Percentiles rank a stretch among this genome's conserved stretches.
These are phyloP conservation scores for Lachnellula hyalina DNA, from an alignment of 2,329 filamentous ascomycete genomes.

Conservation along the genomic window DNA sequence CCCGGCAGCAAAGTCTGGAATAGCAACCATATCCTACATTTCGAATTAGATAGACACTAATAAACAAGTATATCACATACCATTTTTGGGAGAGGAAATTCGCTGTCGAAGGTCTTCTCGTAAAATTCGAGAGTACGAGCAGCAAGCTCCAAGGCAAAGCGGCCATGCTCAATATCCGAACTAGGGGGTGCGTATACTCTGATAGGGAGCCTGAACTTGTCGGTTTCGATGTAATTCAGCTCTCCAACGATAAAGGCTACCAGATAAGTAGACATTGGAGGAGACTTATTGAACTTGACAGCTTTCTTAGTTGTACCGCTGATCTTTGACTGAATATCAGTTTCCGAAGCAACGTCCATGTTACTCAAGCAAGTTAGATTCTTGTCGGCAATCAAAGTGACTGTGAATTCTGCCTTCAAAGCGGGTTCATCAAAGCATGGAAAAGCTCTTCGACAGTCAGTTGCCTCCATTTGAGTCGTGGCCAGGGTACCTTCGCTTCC, in stretches of 20 bases:
- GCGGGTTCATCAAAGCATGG: conserved; percentile 96
- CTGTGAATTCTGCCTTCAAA: conserved; percentile 86
- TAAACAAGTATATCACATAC: conserved; percentile 3
- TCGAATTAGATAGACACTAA: not conserved
- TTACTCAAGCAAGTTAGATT: conserved; percentile 89
- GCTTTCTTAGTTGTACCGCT: conserved; percentile 67
- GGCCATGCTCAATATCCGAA: conserved; percentile 83
- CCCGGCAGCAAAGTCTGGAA: conserved; percentile 91
- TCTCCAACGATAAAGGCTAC: conserved; percentile 92
- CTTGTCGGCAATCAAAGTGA: conserved; percentile 87
- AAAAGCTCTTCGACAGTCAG: conserved; percentile 86
- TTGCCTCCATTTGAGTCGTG: conserved; percentile 94
- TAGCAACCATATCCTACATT: conserved; percentile 73
- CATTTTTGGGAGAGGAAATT: conserved; percentile 89
- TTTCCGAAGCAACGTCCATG: conserved; percentile 86
- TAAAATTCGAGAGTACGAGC: conserved; percentile 90
- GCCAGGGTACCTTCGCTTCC: conserved; percentile 79
- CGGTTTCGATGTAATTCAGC: conserved; percentile 89
- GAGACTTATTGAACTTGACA: conserved; percentile 87
- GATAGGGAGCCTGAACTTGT: conserved; percentile 84
- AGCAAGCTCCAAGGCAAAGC: conserved; percentile 84
- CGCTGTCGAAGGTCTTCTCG: conserved; percentile 85
- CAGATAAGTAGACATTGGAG: conserved; percentile 93
- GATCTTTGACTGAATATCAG: conserved; percentile 60
- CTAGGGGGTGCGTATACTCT: conserved; percentile 91